Base-by-base conservation (phyloP, 176 grass and related monocot species). In the Luzula sylvatica region DNA sequence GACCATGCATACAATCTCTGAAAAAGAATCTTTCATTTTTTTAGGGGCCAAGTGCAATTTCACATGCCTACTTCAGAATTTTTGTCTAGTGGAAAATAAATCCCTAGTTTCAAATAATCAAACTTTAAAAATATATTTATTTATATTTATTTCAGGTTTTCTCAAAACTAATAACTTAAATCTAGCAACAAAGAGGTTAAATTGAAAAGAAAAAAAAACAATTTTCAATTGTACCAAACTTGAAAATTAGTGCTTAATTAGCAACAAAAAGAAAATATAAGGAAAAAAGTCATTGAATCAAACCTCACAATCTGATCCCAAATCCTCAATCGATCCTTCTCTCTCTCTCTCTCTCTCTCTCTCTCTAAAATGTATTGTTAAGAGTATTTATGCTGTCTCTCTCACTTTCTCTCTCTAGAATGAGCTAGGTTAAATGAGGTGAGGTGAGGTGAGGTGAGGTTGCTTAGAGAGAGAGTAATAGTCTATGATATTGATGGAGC, bases 1-100 rank as follows among this genome's bases (percentile, higher is more conserved):
- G 87, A 94, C 78, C 82, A 79, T 66, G 77, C 69, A 56, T 72
- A 94, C 81, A 87, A 53, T 38, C 65, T 68, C 67, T 56, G 71
- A 78, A 53, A 65, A 78, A 67, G 81, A 86, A 93, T 82, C 73
- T 78, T 69, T 59, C 78, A 53, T 56, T 26, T 59, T 59, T 59
- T 20, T 45, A 47, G 20, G 30, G 60, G 47, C 26, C 17, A 64
- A 49, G 43, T 45, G 60, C 26, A 64, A 61, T 26, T 29, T 49
- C 60, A 64, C 42, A 30, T 64, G 60, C 23, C 23, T 64, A 45
- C 39, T 19, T 64, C 8, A 35, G 60, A 64, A 64, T 47, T 29
- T 15, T 49, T 64, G 43, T 35, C 43, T 64, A 24, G 23, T 5
- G 41, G 17, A 42, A 15, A 61, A 35, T 7, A 35, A 35, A 35